Base-by-base conservation (phyloP, 352 stramenopile species). In the Phytopythium helicoides region DNA sequence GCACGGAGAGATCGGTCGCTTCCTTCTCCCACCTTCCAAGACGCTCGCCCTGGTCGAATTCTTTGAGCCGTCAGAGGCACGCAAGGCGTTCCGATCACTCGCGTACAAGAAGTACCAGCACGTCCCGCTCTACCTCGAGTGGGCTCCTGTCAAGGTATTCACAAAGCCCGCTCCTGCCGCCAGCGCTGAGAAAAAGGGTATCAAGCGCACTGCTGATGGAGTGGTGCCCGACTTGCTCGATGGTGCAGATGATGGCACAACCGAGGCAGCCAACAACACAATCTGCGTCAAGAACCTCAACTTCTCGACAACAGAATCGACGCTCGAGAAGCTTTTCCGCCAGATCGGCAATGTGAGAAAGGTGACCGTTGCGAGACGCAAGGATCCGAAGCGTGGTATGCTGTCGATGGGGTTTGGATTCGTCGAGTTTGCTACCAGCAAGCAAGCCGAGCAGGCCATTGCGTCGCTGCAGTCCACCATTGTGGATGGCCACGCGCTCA, bases 271-370 rank as follows among this genome's bases (percentile, higher is more conserved):
- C 50, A 78, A 73, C 52, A 86, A 89, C 64, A 98, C 86, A 39
- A 73, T 99, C 42, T 99, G 97, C 56, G 91, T 99, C 16, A 99
- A 99, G 75, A 99, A 99, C 67, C 76, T 99, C n/a, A 98, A 97
- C 65, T 99, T 99, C 65, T 62, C 64, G 7, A 99, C 97, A 19
- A 94, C 81, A 10, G 95, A 99, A 60, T 64, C 83, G 37, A 54
- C 60, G 6, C 71, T 99, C 14, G 65, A 88, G 53, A 79, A 80
- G 39, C 66, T 94, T 46, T 89, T 83, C 54, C 54, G 66, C 66
- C 76, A 68, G 47, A 77, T 83, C 51, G 84, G 87, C 52, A 81
- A 72, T 40, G 52, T 98, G 38, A 75, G 81, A 42, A 90, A 93
- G 56, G 89, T 97, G 23, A 91, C 89, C 34, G 85, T 98, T 12